phyloP scores from a whole-genome alignment of 2,329 filamentous ascomycete genomes.

The Metarhizium album region DNA sequence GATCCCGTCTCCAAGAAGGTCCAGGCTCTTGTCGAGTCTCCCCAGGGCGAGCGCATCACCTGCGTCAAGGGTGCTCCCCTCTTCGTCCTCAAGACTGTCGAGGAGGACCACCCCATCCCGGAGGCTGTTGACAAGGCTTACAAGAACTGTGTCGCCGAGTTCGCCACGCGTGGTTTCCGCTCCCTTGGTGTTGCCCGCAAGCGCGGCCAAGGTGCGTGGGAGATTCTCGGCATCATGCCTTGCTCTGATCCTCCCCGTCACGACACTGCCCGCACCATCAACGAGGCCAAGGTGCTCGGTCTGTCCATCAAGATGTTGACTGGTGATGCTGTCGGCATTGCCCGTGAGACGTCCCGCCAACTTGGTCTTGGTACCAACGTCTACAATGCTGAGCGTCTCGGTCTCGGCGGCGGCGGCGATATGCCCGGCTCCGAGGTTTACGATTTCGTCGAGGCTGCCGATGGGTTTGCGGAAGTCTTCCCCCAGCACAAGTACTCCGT shows the following conservation, averaged over 20 bases:
- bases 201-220: constrained; percentile 70
- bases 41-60: constrained; percentile 71
- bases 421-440: constrained; percentile 92
- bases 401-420: constrained; percentile 79
- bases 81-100: constrained; percentile 77
- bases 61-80: constrained; percentile 89
- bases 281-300: constrained; percentile 79
- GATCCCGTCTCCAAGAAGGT: constrained; percentile 94
- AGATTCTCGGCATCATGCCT: constrained; percentile 91
- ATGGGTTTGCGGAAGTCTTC: constrained; percentile 92
- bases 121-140: constrained; percentile 71
- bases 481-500: constrained; percentile 93
- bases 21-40: constrained; percentile 70
- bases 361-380: constrained; percentile 87
- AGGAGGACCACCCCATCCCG: constrained; percentile 71
- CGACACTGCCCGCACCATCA: constrained; percentile 82
- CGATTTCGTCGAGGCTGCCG: constrained; percentile 89
- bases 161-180: constrained; percentile 86
- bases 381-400: constrained; percentile 86
- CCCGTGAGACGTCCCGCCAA: constrained; percentile 82
- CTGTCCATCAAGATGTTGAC: constrained; percentile 94
- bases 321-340: constrained; percentile 88
- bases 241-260: constrained; percentile 86
- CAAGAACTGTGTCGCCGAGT: constrained; percentile 87
- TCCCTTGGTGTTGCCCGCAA: constrained; percentile 89